Evolutionary conservation across 805 yeast species (phyloP), one percentile per base, ranked within the genome.

Genomic region (Metschnikowia aberdeeniae): DNA sequence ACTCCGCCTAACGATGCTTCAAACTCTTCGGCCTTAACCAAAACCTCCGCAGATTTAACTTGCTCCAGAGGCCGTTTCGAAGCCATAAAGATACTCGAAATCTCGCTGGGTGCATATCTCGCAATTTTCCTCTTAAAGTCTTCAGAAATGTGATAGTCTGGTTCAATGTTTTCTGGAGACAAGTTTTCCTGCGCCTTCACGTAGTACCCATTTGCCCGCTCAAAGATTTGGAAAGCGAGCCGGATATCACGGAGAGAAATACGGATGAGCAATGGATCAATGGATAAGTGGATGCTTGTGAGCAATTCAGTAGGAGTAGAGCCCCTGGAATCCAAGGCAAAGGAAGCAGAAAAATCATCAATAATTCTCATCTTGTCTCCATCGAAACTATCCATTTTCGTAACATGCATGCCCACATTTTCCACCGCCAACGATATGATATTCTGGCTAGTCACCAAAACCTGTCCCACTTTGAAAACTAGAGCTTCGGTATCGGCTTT

Each of bases 211-310:
- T 84, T 76, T 0, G 95, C 96, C 52, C 73, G 80, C 53, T 85
- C 80, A 52, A 89, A 75, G 26, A 93, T 87, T 10, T 74, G 69
- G 55, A 85, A 62, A 0, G 96, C 97, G 36, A 95, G 70, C 39
- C 86, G 69, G 36, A 93, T 86, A 68, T 93, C 99, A 47, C 96
- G 74, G 45, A 92, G 64, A 0, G 98, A 89, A 13, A 93, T 76
- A 50, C 98, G 75, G 63, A 92, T 63, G 13, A 92, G 66, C 32
- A 93, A 61, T 0, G 95, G 93, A 46, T 92, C 97, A 27, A 90
- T 73, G 0, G 89, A 77, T 7, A 84, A 73, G 44, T 82, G 83
- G 9, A 89, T 73, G 30, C 75, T 70, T 0, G 95, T 83, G 41
- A 88, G 59, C 40, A 77, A 72, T 17, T 77, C 77, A 0, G 78